Percentiles rank a stretch among this genome's conserved stretches.
Conservation (phyloP, 2,329 filamentous ascomycete species). For the Cladorrhinum sp. region DNA sequence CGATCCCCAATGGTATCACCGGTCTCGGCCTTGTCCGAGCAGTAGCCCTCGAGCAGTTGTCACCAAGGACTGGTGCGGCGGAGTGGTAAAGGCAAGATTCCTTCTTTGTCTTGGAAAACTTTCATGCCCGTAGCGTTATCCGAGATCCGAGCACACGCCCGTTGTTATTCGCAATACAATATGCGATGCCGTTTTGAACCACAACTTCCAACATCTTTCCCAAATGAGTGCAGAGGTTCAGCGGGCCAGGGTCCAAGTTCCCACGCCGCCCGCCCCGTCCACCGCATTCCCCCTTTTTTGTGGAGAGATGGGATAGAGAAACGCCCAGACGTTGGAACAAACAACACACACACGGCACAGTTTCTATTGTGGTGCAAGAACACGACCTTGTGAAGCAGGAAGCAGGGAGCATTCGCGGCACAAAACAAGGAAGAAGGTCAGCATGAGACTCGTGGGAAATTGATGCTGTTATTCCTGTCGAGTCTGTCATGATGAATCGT, state of each 20-base stretch:
- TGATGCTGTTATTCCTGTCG: neutral
- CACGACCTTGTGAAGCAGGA: slow-evolving; percentile 13
- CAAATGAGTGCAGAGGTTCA: neutral
- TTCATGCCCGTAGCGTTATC: neutral
- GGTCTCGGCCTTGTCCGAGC: slow-evolving; percentile 9
- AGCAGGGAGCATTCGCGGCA: slow-evolving; percentile 8
- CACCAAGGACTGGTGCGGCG: no score
- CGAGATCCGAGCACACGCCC: neutral
- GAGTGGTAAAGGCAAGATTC: neutral
- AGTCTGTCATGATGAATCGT: neutral
- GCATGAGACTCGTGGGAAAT: neutral
- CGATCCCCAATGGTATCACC: neutral
- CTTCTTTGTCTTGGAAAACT: neutral
- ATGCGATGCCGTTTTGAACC: neutral
- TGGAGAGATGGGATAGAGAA: neutral
- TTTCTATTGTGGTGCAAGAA: slow-evolving; percentile 5
- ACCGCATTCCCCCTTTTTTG: neutral
- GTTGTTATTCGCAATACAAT: neutral
- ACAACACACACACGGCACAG: no score
- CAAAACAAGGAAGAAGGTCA: slow-evolving; percentile 12
- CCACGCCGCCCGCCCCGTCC: slow-evolving; percentile 1
- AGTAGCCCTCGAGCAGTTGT: neutral
- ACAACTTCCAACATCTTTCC: neutral
- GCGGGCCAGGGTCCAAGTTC: neutral
- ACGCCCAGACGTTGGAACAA: no score